Evolutionary conservation across 495 filamentous ascomycete genomes (phyloP).

Genomic region (Neurospora africana): DNA sequence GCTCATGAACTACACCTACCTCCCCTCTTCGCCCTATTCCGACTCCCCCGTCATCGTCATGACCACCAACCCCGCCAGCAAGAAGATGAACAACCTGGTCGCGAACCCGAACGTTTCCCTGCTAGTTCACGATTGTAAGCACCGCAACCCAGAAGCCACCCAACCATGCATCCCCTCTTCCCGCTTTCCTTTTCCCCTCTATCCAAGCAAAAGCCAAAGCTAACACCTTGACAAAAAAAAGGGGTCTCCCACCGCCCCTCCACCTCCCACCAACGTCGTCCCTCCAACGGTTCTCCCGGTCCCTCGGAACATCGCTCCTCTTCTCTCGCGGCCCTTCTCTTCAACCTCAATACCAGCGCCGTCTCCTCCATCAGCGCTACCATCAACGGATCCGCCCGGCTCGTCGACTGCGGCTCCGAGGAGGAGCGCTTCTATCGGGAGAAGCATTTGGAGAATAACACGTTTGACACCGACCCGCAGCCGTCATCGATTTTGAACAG

Average conservation of each 20-base stretch:
- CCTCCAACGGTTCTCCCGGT: slow-evolving; percentile 49
- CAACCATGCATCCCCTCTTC: not conserved
- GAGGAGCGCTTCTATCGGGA: slow-evolving; percentile 75
- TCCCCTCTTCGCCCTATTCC: slow-evolving; percentile 69
- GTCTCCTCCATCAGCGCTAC: slow-evolving; percentile 88
- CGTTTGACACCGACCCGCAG: slow-evolving; percentile 47
- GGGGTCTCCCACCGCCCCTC: slow-evolving; percentile 87
- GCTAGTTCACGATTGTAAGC: slow-evolving; percentile 85
- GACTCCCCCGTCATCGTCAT: slow-evolving; percentile 69
- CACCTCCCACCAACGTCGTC: slow-evolving; percentile 53
- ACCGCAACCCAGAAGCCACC: not conserved
- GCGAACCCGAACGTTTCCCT: slow-evolving; percentile 84
- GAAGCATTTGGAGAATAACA: slow-evolving; percentile 84
- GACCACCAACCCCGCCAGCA: slow-evolving; percentile 81
- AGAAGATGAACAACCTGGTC: slow-evolving; percentile 79
- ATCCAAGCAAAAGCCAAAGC: no score
- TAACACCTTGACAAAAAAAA: slow-evolving; percentile 3
- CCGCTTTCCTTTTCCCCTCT: no score
- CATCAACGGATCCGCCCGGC: slow-evolving; percentile 70
- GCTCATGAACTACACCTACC: slow-evolving; percentile 98
- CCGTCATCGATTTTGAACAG: slow-evolving; percentile 26
- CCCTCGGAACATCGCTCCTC: slow-evolving; percentile 44
- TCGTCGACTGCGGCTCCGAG: slow-evolving; percentile 60
- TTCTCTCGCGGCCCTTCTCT: slow-evolving; percentile 67
- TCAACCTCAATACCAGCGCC: slow-evolving; percentile 81